Conservation (phyloP, 1,139 yeast genomes). For the Geotrichum restrictum region DNA sequence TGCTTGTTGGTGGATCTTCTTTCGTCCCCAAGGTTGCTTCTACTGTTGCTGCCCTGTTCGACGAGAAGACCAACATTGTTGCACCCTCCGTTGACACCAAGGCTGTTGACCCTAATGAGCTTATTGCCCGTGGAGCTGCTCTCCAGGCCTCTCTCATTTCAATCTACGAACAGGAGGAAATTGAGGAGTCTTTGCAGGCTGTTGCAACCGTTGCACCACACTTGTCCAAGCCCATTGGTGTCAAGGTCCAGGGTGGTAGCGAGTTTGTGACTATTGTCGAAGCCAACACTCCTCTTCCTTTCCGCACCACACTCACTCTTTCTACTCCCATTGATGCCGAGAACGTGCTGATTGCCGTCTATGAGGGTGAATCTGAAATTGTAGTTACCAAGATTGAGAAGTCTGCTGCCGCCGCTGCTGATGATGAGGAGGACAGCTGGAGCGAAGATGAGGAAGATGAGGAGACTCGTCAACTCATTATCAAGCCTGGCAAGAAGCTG, state of each 20-base stretch:
- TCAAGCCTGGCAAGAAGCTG: slow-evolving; percentile 68
- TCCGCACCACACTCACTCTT: slow-evolving; percentile 69
- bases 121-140: slow-evolving; percentile 93
- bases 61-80: slow-evolving; percentile 64
- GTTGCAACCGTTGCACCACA: slow-evolving; percentile 88
- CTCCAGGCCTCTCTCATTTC: slow-evolving; percentile 89
- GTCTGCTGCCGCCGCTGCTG: slow-evolving; percentile 47
- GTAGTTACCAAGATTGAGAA: slow-evolving; percentile 75
- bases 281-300: slow-evolving; percentile 88
- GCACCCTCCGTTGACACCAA: slow-evolving; percentile 76
- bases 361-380: slow-evolving; percentile 78
- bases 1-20: slow-evolving; percentile 91
- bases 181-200: slow-evolving; percentile 79
- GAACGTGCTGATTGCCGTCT: slow-evolving; percentile 64
- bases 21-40: slow-evolving; percentile 87
- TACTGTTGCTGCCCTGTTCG: slow-evolving; percentile 66
- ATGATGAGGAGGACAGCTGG: slow-evolving; percentile 57
- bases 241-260: slow-evolving; percentile 54
- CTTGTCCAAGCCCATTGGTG: slow-evolving; percentile 77
- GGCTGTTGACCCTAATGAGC: slow-evolving; percentile 84
- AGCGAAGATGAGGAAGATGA: slow-evolving; percentile 70
- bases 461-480: slow-evolving; percentile 65
- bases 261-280: slow-evolving; percentile 66
- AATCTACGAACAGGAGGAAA: slow-evolving; percentile 79
- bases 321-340: slow-evolving; percentile 50